Conservation (phyloP, 805 yeast genomes). For the Torulaspora microellipsoides region DNA sequence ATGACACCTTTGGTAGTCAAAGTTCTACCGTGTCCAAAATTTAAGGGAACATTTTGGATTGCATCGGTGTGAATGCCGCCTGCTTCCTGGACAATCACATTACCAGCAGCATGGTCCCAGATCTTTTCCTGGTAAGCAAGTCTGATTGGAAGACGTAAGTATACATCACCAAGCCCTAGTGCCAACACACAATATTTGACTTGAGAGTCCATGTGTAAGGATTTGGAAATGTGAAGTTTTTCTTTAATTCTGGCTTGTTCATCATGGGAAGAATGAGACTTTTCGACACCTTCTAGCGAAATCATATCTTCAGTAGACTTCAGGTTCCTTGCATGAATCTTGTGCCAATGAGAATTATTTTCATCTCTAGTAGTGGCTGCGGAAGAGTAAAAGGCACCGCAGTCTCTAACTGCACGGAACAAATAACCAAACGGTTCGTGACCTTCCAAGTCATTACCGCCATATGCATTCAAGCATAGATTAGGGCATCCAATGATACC, state of each 20-base stretch:
- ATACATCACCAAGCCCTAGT: slow-evolving; percentile 87
- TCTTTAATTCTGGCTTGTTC: slow-evolving; percentile 74
- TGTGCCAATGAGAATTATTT: slow-evolving; percentile 37
- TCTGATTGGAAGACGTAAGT: slow-evolving; percentile 79
- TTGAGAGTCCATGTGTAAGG: slow-evolving; percentile 88
- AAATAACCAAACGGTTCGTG: slow-evolving; percentile 31
- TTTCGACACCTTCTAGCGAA: slow-evolving; percentile 80
- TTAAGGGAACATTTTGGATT: slow-evolving; percentile 63
- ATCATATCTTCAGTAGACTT: slow-evolving; percentile 26
- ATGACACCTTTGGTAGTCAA: slow-evolving; percentile 85
- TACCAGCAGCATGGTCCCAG: slow-evolving; percentile 99
- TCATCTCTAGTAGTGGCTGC: slow-evolving; percentile 31
- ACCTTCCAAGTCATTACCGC: slow-evolving; percentile 37
- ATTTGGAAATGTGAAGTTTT: slow-evolving; percentile 54
- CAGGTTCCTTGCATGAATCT: slow-evolving; percentile 47
- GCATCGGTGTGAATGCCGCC: slow-evolving; percentile 86
- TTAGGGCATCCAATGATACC: slow-evolving; percentile 98
- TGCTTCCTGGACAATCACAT: slow-evolving; percentile 77
- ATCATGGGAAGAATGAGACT: slow-evolving; percentile 89
- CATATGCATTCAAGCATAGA: slow-evolving; percentile 41
- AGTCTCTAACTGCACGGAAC: slow-evolving; percentile 31
- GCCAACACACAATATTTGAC: slow-evolving; percentile 92
- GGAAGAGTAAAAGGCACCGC: slow-evolving; percentile 35
- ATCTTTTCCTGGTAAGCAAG: slow-evolving; percentile 82
- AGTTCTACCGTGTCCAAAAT: slow-evolving; percentile 83